Base-by-base conservation (phyloP, 805 yeast species). In the Metschnikowia aberdeeniae region DNA sequence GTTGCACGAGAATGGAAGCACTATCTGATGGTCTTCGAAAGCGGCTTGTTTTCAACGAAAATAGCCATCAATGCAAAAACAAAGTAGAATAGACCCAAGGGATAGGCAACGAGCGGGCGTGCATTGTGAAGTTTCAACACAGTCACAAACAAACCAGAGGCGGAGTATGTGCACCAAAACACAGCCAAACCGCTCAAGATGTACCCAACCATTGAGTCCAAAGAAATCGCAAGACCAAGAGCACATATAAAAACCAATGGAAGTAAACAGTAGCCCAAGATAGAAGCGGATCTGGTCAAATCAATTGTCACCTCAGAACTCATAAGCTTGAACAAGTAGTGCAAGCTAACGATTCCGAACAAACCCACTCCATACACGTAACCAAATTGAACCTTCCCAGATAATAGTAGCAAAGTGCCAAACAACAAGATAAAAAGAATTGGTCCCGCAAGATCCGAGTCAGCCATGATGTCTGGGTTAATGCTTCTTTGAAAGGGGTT, bases 1-100 rank as follows among this genome's bases (percentile, higher is more conserved):
- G 26, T 22, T 22, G 26, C 26, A 22, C 26, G 17, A 4, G 6
- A 9, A 11, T 17, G 32, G 12, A 30, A 11, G 26, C 32, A 26
- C 34, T 31, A 30, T 38, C 33, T 22, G 31, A 20, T 22, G 13
- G 14, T 39, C 20, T 39, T 31, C 8, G 42, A 31, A 12, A 44
- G 24, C 5, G 51, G 42, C 47, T 49, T 53, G 36, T 70, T 72
- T 52, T 72, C 75, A 14, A 71, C 90, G 61, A 93, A 93, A 29
- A 93, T 84, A 1, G 97, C 95, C 95, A 93, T 89, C 54, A 93
- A 75, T 28, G 97, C 96, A 74, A 93, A 93, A 3, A 92, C 90
- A 46, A 90, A 81, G 73, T 93, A 93, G 62, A 92, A 92, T 69
- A 93, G 80, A 11, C 86, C 82, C 58, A 93, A 73, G 1, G 99